phyloP scores from a whole-genome alignment of 306 rosid genomes.

The Vachellia pachyceras region DNA sequence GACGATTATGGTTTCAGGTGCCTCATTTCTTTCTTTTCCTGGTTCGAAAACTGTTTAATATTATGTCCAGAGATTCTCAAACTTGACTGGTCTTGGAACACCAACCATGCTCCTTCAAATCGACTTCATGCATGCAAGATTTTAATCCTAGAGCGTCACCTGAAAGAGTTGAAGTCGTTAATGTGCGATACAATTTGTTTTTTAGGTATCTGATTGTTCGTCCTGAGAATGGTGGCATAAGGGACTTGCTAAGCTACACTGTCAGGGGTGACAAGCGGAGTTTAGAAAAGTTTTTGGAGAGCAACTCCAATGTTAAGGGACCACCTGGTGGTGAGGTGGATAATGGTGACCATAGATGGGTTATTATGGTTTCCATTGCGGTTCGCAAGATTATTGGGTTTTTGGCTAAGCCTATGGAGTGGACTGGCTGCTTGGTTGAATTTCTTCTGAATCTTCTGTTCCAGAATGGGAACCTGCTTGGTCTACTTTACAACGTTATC shows the following conservation, averaged over 20 bases:
- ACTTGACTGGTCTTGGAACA: background rate
- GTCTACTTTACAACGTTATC: constrained; percentile 56
- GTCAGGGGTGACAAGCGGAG: constrained; percentile 34
- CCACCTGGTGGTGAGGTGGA: constrained; percentile 24
- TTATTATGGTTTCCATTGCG: constrained; percentile 60
- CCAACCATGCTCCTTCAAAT: background rate
- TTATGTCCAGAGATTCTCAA: background rate
- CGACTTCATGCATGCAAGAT: background rate
- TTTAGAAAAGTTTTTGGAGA: constrained; percentile 50
- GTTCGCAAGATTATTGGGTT: constrained; percentile 55
- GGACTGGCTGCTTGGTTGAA: constrained; percentile 66
- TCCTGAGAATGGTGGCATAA: constrained; percentile 64
- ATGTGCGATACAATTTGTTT: background rate
- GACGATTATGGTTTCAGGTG: constrained; percentile 36
- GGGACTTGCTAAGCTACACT: constrained; percentile 52
- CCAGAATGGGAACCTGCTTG: constrained; percentile 52
- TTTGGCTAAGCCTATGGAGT: constrained; percentile 64
- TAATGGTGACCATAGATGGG: constrained; percentile 57
- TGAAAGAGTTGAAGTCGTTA: background rate
- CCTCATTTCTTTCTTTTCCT: constrained; percentile 22
- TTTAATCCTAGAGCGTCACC: background rate
- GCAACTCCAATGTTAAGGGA: constrained; percentile 24
- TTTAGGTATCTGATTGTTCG: constrained; percentile 54
- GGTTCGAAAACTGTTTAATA: background rate
- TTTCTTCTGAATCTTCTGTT: constrained; percentile 73